Conservation (phyloP, 169 alveolate species). For the Toxoplasma gondii region DNA sequence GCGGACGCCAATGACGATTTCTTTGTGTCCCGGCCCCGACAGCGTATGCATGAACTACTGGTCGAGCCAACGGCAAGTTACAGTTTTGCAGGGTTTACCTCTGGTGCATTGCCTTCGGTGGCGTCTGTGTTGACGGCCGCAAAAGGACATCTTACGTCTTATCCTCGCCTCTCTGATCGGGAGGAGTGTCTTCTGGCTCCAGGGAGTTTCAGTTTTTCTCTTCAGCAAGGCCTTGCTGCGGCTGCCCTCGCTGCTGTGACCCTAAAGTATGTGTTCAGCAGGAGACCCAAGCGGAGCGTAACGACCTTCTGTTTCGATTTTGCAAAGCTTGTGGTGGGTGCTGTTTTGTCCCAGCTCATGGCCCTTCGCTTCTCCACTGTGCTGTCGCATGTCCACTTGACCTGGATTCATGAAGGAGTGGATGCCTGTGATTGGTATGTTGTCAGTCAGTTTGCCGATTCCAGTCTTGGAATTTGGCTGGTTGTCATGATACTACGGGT, state of each 20-base stretch:
- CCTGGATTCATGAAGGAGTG: constrained; percentile 5
- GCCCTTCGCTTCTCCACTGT: constrained; percentile 5
- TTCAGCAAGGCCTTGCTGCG: constrained; percentile 20
- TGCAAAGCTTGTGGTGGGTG: constrained; percentile 19
- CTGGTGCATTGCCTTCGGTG: background rate
- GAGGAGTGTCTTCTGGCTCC: constrained; percentile 22
- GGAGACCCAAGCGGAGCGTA: background rate
- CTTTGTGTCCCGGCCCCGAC: background rate
- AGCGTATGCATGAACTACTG: background rate
- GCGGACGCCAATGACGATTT: background rate
- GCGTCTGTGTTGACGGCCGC: constrained; percentile 30
- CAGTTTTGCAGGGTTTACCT: background rate
- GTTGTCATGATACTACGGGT: background rate
- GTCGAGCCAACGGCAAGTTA: background rate
- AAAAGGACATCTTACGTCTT: background rate
- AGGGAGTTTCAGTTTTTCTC: constrained; percentile 16
- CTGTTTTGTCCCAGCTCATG: constrained; percentile 24
- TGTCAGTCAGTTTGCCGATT: constrained; percentile 12
- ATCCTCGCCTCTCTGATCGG: background rate
- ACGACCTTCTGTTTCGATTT: background rate
- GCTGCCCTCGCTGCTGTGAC: constrained; percentile 18
- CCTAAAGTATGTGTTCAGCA: background rate
- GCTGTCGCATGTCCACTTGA: background rate
- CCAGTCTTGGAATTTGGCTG: constrained; percentile 23
- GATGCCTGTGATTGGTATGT: constrained; percentile 16